Base-by-base conservation (phyloP, 371 early-diverging fungal genomes). In the Chytridiales sp. region DNA sequence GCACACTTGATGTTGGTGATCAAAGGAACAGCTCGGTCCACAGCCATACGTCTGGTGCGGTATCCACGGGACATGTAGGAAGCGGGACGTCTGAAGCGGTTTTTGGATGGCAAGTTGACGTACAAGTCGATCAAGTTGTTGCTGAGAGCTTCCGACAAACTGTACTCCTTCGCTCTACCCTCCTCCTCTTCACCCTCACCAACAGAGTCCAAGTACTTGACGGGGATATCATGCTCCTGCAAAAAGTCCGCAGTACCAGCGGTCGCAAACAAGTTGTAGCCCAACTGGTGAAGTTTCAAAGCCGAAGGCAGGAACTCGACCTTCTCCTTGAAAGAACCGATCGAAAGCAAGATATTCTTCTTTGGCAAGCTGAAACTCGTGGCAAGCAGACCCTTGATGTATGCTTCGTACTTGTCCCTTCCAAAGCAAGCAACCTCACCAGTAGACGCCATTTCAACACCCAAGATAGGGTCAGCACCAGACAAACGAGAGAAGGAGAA, bases 381-480 rank as follows among this genome's bases (percentile, higher is more conserved):
- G 30, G 95, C 88, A 40, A 93, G 73, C 60, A 96, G 70, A 2
- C 94, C 93, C 84, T 91, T 92, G 43, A 95, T 72, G 74, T 95
- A 96, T n/a, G 98, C 98, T 56, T 92, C 90, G 75, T 93, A 91
- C 77, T 93, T 93, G 80, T 92, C 90, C 59, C 87, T 83, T 42
- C 95, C 96, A 67, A 96, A 95, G 72, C 94, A 93, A 1, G 98
- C 98, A 22, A 98, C 98, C 77, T 98, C 98, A 63, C 98, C 98
- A 3, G 98, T 98, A 26, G 94, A 94, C 8, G 94, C 94, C 97
- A 97, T 97, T 79, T 97, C 97, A 9, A 97, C 97, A 67, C 95
- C 95, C 47, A 97, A 75, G 55, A 95, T 82, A 32, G 96, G 96
- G 75, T 97, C 96, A 44, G 97, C 96, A 38, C 96, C 97, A 34